Evolutionary conservation across 1,284 basidiomycete species (phyloP), one percentile per base, ranked within the genome.

Genomic region (Cystobasidium sp.): DNA sequence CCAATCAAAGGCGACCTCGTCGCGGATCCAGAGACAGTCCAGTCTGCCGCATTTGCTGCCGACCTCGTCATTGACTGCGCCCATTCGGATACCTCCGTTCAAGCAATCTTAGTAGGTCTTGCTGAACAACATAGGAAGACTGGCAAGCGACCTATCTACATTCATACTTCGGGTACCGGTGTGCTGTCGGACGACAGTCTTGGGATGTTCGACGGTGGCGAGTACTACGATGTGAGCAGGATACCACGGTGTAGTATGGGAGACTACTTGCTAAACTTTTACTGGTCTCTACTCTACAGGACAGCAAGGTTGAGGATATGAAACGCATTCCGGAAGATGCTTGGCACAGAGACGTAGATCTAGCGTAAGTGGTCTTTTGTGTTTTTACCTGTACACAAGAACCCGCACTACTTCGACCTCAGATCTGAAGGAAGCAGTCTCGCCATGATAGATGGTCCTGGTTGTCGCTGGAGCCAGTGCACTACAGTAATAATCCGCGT

Each of bases 11-110:
- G 56, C n/a, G 56, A 59, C 18, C 14, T 59, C 14, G 56, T 59
- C 16, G 56, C 56, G 7, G 56, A 59, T 43, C 56, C 56, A 31
- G 56, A n/a, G 12, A 59, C 56, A 14, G 56, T 59, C 37, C 39
- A 59, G 31, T 31, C 37, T 39, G 39, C 56, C 14, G 56, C 56
- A 59, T 59, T 41, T 43, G 56, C 56, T 18, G 39, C 56, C 6
- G 56, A 59, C 39, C 39, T 59, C 14, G 56, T 59, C 18, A 59
- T 59, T 22, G 56, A 59, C 43, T 59, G 56, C 39, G 56, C 56
- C n/a, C 56, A 59, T 39, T 59, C 56, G 56, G 56, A 59, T n/a
- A 59, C 56, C n/a, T 59, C 56, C 56, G 56, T 59, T 18, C 56
- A 59, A 59, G 56, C 56, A 41, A 59, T 59, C 20, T 41, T 59